Base-by-base conservation (phyloP, 2,329 filamentous ascomycete species). In the Stachybotrys elegans region DNA sequence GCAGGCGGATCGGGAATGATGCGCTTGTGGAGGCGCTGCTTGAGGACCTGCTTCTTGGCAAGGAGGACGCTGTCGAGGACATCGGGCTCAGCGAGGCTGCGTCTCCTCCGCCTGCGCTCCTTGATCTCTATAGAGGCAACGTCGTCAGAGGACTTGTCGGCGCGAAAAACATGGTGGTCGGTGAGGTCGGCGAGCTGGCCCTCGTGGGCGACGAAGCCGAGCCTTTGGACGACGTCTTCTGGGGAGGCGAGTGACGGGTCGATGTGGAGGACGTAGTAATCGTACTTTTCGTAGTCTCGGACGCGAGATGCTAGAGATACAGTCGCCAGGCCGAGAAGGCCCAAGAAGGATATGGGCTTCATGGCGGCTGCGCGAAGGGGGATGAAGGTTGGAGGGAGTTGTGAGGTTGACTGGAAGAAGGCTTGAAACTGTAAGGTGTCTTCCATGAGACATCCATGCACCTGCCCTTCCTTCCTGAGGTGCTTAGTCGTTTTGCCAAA, bases 221-320 rank as follows among this genome's bases (percentile, higher is more conserved):
- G 71, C 19, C 81, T 75, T 37, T 72, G 69, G 22, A 90, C 90
- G 50, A 96, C 73, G 32, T 84, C 73, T 20, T 77, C 68, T 14
- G 90, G 89, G 13, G 81, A 74, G 6, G 78, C 73, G n/a, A 16
- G 3, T 29, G 77, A 72, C 12, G 78, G 69, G 47, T 85, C 79
- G 57, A 98, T 78, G 53, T 96, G 87, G 38, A 98, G 75, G 51
- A 94, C 90, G 63, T 97, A 96, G 69, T 95, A 97, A 66, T 98
- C 92, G 66, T 90, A 81, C 31, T 78, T 75, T 40, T 86, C 78
- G 72, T 94, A 88, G 59, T 93, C 78, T 55, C 87, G 84, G 40
- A 73, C 70, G 36, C 80, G 63, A 37, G 72, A 62, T 22, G 75
- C 70, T 45, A 71, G 66, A 48, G 72, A 65, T 57, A 75, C 57